phyloP scores from a whole-genome alignment of 306 rosid genomes.

The Delonix regia region DNA sequence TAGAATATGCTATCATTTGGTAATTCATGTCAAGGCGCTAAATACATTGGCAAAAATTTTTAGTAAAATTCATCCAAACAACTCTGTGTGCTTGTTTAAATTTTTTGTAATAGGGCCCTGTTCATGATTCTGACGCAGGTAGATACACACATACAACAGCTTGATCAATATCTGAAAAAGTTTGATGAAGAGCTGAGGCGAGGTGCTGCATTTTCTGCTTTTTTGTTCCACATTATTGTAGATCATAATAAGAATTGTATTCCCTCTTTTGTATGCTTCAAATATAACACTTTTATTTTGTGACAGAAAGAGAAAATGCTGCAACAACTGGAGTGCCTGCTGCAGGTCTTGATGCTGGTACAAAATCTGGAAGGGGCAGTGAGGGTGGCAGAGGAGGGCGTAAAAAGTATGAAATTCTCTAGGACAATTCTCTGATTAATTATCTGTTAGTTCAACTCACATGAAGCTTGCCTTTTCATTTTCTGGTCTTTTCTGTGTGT shows the following conservation, averaged over 20 bases:
- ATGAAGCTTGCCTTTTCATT: conserved; percentile 13
- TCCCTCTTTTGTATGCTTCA: conserved; percentile 8
- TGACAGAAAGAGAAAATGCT: conserved; percentile 71
- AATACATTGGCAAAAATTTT: conserved; percentile 8
- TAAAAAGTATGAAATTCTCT: conserved; percentile 62
- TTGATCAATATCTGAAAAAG: conserved; percentile 90
- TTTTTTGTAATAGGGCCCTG: conserved; percentile 19
- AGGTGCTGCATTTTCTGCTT: conserved; percentile 51
- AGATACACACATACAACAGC: conserved; percentile 91
- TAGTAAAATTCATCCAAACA: conserved; percentile 10
- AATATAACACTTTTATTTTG: conserved; percentile 13
- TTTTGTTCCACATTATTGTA: conserved; percentile 13
- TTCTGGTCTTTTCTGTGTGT: conserved; percentile 2
- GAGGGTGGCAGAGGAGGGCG: conserved; percentile 87
- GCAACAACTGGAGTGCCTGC: conserved; percentile 56
- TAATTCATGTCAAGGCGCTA: not conserved
- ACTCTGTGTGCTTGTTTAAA: conserved; percentile 20
- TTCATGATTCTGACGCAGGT: conserved; percentile 62
- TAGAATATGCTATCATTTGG: conserved; percentile 10
- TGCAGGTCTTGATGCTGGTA: conserved; percentile 55
- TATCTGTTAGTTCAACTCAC: conserved; percentile 26
- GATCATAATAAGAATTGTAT: not conserved
- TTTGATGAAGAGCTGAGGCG: conserved; percentile 85
- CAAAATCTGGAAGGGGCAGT: conserved; percentile 67
- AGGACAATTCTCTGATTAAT: not conserved